phyloP scores from a whole-genome alignment of 352 stramenopile species.

The Phytophthora kernoviae region DNA sequence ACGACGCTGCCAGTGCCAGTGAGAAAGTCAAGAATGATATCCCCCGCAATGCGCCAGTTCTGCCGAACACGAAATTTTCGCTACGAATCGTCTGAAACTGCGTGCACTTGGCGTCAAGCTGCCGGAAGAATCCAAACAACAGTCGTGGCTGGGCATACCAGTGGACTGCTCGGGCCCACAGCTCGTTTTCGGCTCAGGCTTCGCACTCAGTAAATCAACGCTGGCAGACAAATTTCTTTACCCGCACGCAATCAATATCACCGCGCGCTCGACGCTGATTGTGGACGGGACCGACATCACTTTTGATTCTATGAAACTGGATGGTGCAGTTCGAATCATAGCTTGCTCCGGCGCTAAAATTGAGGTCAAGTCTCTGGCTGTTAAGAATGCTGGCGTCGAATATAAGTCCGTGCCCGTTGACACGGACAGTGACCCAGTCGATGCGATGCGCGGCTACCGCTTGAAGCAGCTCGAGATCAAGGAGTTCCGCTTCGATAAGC shows the following conservation, averaged over 20 bases:
- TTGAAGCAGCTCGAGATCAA: conserved; percentile 43
- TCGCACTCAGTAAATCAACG: conserved; percentile 38
- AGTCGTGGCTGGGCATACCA: conserved; percentile 58
- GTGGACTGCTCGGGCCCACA: conserved; percentile 49
- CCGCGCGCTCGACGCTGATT: conserved; percentile 58
- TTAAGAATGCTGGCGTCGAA: conserved; percentile 55
- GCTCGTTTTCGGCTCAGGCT: conserved; percentile 47
- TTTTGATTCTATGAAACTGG: conserved; percentile 44
- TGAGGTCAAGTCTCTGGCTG: conserved; percentile 40
- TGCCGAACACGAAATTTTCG: conserved; percentile 69
- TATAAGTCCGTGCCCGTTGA: conserved; percentile 34
- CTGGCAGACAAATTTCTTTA: conserved; percentile 40
- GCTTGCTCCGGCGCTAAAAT: conserved; percentile 52
- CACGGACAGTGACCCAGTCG: conserved; percentile 35
- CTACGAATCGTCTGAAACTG: conserved; percentile 51
- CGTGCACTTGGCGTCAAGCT: conserved; percentile 27
- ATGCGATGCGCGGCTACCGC: conserved; percentile 64
- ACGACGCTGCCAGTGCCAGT: conserved; percentile 58
- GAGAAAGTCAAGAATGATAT: conserved; percentile 58
- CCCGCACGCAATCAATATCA: conserved; percentile 37
- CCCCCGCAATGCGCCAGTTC: conserved; percentile 70
- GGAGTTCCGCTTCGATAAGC: conserved; percentile 49
- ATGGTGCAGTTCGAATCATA: conserved; percentile 56
- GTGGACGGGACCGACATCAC: conserved; percentile 49
- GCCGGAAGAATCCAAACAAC: conserved; percentile 15